Evolutionary conservation across 768 basidiomycete genomes (phyloP).

Genomic region (Exidia glandulosa): DNA sequence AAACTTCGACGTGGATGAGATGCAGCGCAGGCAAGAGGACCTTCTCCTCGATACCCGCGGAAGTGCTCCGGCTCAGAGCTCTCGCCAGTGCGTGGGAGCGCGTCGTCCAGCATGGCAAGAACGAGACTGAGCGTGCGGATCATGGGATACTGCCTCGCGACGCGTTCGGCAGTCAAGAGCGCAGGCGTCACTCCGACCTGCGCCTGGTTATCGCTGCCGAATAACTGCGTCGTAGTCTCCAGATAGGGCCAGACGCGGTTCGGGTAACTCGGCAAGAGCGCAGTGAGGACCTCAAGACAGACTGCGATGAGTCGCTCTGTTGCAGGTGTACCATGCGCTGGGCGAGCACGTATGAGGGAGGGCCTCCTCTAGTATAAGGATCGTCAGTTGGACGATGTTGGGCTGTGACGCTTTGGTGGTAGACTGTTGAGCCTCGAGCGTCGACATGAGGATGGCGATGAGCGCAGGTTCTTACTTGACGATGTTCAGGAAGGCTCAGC

Average conservation of each 20-base stretch:
- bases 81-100: constrained; percentile 28
- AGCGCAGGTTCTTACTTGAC: constrained; percentile 60
- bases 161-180: constrained; percentile 59
- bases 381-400: constrained; percentile 65
- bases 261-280: constrained; percentile 67
- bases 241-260: constrained; percentile 82
- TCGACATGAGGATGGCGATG: constrained; percentile 53
- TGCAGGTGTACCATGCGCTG: constrained; percentile 24
- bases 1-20: constrained; percentile 79
- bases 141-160: constrained; percentile 69
- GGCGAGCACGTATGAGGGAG: constrained; percentile 42
- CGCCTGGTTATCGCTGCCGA: constrained; percentile 43
- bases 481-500: constrained; percentile 66
- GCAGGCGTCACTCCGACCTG: constrained; percentile 46
- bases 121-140: constrained; percentile 70
- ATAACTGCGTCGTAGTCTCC: constrained; percentile 65
- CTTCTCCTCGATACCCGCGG: constrained; percentile 72
- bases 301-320: constrained; percentile 62
- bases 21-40: constrained; percentile 66
- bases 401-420: constrained; percentile 42
- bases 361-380: constrained; percentile 71
- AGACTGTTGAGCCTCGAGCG: constrained; percentile 49
- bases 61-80: constrained; percentile 28
- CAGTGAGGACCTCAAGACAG: constrained; percentile 70
- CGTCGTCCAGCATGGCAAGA: constrained; percentile 64